Conservation (phyloP, 1,284 basidiomycete genomes). For the Vanrija pseudolonga region DNA sequence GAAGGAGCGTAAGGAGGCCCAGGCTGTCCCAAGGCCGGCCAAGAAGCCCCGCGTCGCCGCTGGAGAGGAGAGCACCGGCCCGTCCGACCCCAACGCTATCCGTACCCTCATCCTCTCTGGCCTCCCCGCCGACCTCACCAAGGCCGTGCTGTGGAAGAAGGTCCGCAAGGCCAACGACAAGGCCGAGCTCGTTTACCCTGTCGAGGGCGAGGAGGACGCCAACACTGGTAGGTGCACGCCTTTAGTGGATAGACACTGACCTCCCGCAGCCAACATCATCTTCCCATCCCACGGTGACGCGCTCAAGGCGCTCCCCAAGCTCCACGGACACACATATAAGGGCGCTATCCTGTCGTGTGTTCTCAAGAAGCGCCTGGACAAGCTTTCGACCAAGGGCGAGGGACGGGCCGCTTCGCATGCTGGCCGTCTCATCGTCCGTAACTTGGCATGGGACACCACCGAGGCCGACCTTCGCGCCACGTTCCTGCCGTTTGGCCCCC, state of each 20-base stretch:
- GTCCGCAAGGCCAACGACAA: conserved; percentile 67
- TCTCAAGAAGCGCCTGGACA: conserved; percentile 81
- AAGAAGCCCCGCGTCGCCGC: conserved; percentile 18
- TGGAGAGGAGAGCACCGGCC: neutral
- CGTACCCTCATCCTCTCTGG: conserved; percentile 76
- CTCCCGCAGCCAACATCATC: conserved; percentile 66
- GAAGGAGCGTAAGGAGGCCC: conserved; percentile 4
- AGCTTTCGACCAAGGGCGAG: conserved; percentile 51
- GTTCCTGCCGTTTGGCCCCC: conserved; percentile 84
- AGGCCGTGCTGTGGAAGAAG: conserved; percentile 82
- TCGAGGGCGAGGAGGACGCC: conserved; percentile 48
- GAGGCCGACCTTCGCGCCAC: conserved; percentile 81
- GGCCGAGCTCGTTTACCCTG: conserved; percentile 61
- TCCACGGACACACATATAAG: conserved; percentile 93
- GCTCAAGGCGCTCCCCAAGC: conserved; percentile 68
- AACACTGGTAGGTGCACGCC: too few species aligned
- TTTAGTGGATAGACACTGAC: neutral
- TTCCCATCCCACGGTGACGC: conserved; percentile 72
- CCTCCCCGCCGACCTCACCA: conserved; percentile 63
- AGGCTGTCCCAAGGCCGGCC: conserved; percentile 6
- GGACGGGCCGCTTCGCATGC: conserved; percentile 54
- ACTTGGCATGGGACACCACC: conserved; percentile 74
- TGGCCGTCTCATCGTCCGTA: conserved; percentile 85
- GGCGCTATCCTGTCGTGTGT: conserved; percentile 80
- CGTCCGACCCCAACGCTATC: conserved; percentile 66